Evolutionary conservation across 2,329 filamentous ascomycete genomes (phyloP).

Genomic region (Neopestalotiopsis sp.): DNA sequence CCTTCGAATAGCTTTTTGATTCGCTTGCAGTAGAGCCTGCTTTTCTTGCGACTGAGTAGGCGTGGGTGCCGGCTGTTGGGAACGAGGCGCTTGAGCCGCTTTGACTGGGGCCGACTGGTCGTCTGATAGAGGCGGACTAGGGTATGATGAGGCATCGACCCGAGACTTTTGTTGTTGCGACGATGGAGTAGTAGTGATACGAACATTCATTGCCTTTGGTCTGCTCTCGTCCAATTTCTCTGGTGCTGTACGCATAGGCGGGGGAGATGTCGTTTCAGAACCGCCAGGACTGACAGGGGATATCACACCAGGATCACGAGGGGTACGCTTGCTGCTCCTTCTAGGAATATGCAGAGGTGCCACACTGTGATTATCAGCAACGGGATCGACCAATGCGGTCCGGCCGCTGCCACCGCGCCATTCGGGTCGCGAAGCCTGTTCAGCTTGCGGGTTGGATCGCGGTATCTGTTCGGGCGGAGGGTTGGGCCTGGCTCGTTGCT

Average conservation of each 20-base stretch:
- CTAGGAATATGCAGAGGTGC: slow-evolving; percentile 61
- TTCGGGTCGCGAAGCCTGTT: slow-evolving; percentile 50
- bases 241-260: slow-evolving; percentile 14
- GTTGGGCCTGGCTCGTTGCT: slow-evolving; percentile 32
- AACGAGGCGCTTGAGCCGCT: slow-evolving; percentile 15
- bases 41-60: slow-evolving; percentile 22
- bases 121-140: slow-evolving; percentile 43
- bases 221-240: slow-evolving; percentile 15
- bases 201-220: slow-evolving; percentile 34
- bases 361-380: slow-evolving; percentile 63
- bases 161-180: slow-evolving; percentile 21
- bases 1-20: slow-evolving; percentile 48
- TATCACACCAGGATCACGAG: slow-evolving; percentile 28
- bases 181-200: slow-evolving; percentile 42
- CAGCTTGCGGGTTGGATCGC: slow-evolving; percentile 28
- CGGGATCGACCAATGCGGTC: slow-evolving; percentile 65
- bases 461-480: neutral
- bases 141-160: slow-evolving; percentile 31
- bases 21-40: slow-evolving; percentile 32
- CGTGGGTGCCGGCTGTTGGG: slow-evolving; percentile 17
- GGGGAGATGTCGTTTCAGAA: slow-evolving; percentile 40
- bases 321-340: slow-evolving; percentile 51
- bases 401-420: slow-evolving; percentile 79
- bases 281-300: slow-evolving; percentile 38
- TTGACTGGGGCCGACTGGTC: slow-evolving; percentile 27